Conservation (phyloP, 768 basidiomycete genomes). For the Gloeopeniophorella convolvens region DNA sequence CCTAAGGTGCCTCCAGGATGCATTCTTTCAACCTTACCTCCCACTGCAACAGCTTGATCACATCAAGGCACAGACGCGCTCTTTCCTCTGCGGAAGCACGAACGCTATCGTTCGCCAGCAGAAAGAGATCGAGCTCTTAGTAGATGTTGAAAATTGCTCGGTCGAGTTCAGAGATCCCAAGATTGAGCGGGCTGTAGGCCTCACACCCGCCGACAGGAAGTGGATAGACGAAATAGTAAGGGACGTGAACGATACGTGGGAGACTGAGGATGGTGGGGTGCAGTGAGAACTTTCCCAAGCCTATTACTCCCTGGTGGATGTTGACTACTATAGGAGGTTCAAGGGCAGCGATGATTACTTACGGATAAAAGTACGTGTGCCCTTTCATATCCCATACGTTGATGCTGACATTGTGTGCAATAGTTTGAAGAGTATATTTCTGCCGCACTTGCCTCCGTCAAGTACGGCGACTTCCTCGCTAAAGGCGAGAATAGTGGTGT, state of each 20-base stretch:
- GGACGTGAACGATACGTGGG: slow-evolving; percentile 81
- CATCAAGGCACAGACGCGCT: slow-evolving; percentile 58
- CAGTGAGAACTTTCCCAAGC: slow-evolving; percentile 53
- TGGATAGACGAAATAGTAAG: slow-evolving; percentile 96
- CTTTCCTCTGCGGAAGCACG: slow-evolving; percentile 93
- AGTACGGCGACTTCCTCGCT: slow-evolving; percentile 79
- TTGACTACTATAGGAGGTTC: slow-evolving; percentile 47
- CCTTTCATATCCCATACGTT: background rate
- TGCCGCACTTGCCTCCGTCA: slow-evolving; percentile 80
- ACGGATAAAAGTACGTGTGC: slow-evolving; percentile 58
- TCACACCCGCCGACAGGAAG: slow-evolving; percentile 91
- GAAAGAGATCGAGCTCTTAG: slow-evolving; percentile 82
- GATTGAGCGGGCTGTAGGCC: slow-evolving; percentile 65
- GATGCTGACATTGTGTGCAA: background rate
- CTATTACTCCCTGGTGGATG: background rate
- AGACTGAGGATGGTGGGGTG: slow-evolving; percentile 49
- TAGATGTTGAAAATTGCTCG: slow-evolving; percentile 81
- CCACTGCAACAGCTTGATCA: slow-evolving; percentile 93
- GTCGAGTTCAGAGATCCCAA: slow-evolving; percentile 85
- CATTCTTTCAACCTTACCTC: slow-evolving; percentile 97
- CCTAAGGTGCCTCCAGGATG: slow-evolving; percentile 42
- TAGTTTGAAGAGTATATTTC: slow-evolving; percentile 94
- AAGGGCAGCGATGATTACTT: slow-evolving; percentile 96
- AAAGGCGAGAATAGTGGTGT: slow-evolving; percentile 60
- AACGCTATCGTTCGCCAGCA: slow-evolving; percentile 94